phyloP scores from a whole-genome alignment of 2,329 filamentous ascomycete species.

The Calonectria pseudoreteaudii region DNA sequence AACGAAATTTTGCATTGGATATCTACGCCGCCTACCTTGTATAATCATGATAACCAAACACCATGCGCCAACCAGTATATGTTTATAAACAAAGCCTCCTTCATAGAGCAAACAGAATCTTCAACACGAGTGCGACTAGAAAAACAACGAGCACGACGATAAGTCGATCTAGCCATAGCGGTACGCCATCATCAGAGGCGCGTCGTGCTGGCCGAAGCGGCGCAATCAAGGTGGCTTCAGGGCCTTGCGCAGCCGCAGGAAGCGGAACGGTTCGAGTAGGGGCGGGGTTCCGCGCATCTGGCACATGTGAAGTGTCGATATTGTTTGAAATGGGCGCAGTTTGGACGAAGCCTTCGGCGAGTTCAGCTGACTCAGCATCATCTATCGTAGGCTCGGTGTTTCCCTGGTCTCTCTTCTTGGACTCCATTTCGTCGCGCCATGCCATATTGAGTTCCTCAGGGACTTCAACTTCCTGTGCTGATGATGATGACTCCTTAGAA shows the following conservation, averaged over 20 bases:
- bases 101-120: constrained; percentile 57
- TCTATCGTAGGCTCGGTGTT: constrained; percentile 37
- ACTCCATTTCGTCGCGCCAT: constrained; percentile 78
- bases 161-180: constrained; percentile 83
- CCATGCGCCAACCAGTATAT: constrained; percentile 3
- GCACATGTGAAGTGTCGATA: not conserved
- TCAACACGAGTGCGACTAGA: constrained; percentile 76
- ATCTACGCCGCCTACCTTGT: constrained; percentile 36
- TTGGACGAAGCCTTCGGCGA: constrained; percentile 70
- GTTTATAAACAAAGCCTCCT: not conserved
- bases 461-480: constrained; percentile 58
- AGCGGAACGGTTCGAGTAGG: constrained; percentile 27
- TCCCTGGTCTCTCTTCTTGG: constrained; percentile 32
- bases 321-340: constrained; percentile 49
- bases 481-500: constrained; percentile 53
- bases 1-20: constrained; percentile 31
- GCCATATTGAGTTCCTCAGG: constrained; percentile 72
- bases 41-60: constrained; percentile 5
- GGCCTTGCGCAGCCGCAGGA: constrained; percentile 17
- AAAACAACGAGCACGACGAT: constrained; percentile 80
- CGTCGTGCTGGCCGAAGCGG: constrained; percentile 36
- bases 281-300: constrained; percentile 27
- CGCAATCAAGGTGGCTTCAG: constrained; percentile 6
- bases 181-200: constrained; percentile 61
- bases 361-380: constrained; percentile 57